These are phyloP conservation scores for Epichloe elymi DNA, from an alignment of 2,329 filamentous ascomycete species.

Conservation along the genomic window DNA sequence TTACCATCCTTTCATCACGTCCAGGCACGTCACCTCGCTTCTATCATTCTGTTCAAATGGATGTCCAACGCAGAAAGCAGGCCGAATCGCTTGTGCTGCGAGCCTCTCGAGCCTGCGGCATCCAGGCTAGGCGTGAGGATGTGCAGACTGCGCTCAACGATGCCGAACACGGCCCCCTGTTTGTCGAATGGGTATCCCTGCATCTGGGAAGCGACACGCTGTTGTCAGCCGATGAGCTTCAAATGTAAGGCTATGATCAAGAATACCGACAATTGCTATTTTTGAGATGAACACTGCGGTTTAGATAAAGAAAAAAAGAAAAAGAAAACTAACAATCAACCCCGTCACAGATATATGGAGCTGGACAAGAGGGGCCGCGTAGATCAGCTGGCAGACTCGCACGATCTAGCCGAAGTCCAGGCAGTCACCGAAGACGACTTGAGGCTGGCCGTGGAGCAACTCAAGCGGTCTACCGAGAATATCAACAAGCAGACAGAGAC, in stretches of 20 bases:
- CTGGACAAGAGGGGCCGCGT: constrained; percentile 36
- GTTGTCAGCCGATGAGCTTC: constrained; percentile 39
- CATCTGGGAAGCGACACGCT: constrained; percentile 39
- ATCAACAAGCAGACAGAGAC: constrained; percentile 52
- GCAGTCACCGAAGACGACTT: constrained; percentile 48
- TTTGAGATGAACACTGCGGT: too few relatives aligned
- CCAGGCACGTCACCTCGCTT: constrained; percentile 18
- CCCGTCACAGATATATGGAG: constrained; percentile 31
- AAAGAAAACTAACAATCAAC: neutral
- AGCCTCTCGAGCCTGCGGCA: constrained; percentile 19
- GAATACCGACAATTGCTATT: neutral
- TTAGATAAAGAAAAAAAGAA: too few relatives aligned
- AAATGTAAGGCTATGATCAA: constrained; percentile 23
- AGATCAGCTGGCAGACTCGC: constrained; percentile 29
- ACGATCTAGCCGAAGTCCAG: constrained; percentile 33
- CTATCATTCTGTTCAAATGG: constrained; percentile 18
- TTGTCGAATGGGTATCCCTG: constrained; percentile 34
- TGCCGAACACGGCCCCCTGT: constrained; percentile 18
- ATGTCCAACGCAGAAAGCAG: constrained; percentile 13
- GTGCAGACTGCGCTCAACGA: constrained; percentile 25
- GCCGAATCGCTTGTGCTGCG: constrained; percentile 22
- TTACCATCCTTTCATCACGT: neutral
- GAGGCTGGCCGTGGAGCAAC: constrained; percentile 44
- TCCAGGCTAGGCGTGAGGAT: constrained; percentile 21
- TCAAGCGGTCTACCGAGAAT: constrained; percentile 50